Percentiles rank a stretch among this genome's conserved stretches.
These are phyloP conservation scores for Wickerhamiella lipophila DNA, from an alignment of 805 yeast genomes.

Conservation along the genomic window DNA sequence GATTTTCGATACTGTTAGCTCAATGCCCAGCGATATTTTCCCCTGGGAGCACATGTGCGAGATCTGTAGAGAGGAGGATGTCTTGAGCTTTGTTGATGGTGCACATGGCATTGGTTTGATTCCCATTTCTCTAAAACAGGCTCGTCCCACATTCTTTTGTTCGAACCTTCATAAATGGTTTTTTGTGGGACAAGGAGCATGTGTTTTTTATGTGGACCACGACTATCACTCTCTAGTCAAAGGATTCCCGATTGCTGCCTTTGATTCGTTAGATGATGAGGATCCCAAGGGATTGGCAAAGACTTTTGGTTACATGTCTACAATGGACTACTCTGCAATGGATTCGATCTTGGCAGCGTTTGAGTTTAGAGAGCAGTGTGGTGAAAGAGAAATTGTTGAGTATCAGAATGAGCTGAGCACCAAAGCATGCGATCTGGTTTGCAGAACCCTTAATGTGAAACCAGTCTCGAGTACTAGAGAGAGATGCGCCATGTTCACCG, in stretches of 20 bases:
- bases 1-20: constrained; percentile 43
- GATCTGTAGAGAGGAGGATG: constrained; percentile 36
- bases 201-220: constrained; percentile 44
- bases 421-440: constrained; percentile 33
- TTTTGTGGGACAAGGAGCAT: constrained; percentile 44
- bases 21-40: constrained; percentile 49
- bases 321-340: constrained; percentile 36
- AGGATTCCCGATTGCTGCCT: constrained; percentile 46
- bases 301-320: constrained; percentile 41
- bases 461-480: constrained; percentile 28
- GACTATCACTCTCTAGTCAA: constrained; percentile 40
- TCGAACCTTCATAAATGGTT: constrained; percentile 64
- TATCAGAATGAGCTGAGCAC: constrained; percentile 38
- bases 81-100: constrained; percentile 52
- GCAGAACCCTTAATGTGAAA: constrained; percentile 32
- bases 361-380: constrained; percentile 45
- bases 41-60: constrained; percentile 42
- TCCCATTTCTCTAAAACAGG: constrained; percentile 20
- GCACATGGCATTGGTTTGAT: constrained; percentile 52
- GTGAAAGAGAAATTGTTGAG: constrained; percentile 39
- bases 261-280: constrained; percentile 16
- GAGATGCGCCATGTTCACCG: constrained; percentile 35
- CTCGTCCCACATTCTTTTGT: constrained; percentile 47
- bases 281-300: constrained; percentile 28
- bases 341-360: constrained; percentile 37